phyloP scores from a whole-genome alignment of 1,284 basidiomycete genomes.

The Tilletiopsis washingtonensis region DNA sequence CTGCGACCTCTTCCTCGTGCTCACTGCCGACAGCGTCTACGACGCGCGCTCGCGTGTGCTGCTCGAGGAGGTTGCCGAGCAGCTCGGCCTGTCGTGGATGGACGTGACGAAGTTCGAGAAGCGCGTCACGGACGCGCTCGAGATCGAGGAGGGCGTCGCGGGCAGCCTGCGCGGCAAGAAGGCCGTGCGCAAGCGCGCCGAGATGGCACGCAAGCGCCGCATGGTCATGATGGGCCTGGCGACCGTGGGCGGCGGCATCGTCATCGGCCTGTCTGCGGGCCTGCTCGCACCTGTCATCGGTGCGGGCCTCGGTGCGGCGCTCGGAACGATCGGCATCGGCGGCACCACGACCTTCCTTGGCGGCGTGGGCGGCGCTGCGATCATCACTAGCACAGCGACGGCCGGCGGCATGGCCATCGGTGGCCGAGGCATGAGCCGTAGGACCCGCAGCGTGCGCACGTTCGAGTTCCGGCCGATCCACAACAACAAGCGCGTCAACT shows the following conservation, averaged over 20 bases:
- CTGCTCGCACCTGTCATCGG: conserved; percentile 44
- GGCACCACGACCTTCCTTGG: conserved; percentile 41
- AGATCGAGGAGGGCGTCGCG: conserved; percentile 44
- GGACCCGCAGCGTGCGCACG: conserved; percentile 41
- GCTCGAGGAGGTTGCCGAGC: conserved; percentile 37
- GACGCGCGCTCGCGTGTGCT: conserved; percentile 44
- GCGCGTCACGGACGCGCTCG: conserved; percentile 43
- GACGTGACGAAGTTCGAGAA: conserved; percentile 47
- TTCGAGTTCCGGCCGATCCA: conserved; percentile 46
- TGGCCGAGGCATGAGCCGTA: conserved; percentile 42
- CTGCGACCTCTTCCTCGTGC: conserved; percentile 45
- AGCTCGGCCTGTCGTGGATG: conserved; percentile 44
- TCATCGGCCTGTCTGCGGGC: conserved; percentile 45
- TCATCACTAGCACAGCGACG: conserved; percentile 45
- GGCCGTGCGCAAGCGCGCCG: conserved; percentile 25
- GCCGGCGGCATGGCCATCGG: conserved; percentile 39
- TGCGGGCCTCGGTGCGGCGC: conserved; percentile 42
- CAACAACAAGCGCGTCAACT: conserved; percentile 47
- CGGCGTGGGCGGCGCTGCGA: conserved; percentile 43
- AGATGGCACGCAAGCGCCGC: conserved; percentile 28
- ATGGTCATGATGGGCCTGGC: conserved; percentile 46
- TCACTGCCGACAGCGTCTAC: conserved; percentile 46
- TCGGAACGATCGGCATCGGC: conserved; percentile 43
- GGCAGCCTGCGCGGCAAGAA: conserved; percentile 24
- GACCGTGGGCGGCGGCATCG: conserved; percentile 44